phyloP scores from a whole-genome alignment of 352 stramenopile genomes.

The Globisporangium paddicum region DNA sequence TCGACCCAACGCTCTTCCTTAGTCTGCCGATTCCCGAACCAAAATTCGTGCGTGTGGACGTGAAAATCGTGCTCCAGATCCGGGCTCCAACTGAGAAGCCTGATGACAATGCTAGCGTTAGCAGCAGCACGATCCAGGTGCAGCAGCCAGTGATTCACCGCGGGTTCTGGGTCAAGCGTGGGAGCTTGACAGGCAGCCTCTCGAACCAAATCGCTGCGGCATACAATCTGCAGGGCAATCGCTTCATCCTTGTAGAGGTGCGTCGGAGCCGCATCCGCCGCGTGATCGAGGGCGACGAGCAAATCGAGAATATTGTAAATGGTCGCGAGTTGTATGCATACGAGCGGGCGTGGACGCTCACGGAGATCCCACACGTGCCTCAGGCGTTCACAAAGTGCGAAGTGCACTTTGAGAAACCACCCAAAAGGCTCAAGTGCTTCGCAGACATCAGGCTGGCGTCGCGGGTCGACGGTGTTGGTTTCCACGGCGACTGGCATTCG shows the following conservation, averaged over 20 bases:
- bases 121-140: not conserved
- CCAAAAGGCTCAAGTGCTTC: constrained; percentile 21
- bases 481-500: constrained; percentile 52
- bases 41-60: constrained; percentile 60
- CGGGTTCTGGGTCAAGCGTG: constrained; percentile 58
- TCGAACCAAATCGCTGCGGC: constrained; percentile 42
- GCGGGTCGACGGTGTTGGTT: constrained; percentile 51
- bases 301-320: constrained; percentile 41
- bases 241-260: constrained; percentile 67
- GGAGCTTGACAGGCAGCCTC: constrained; percentile 33
- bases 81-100: not conserved
- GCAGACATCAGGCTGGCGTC: constrained; percentile 45
- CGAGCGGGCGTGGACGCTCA: constrained; percentile 61
- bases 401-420: constrained; percentile 8
- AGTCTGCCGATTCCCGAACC: constrained; percentile 92
- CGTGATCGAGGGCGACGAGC: constrained; percentile 57
- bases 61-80: constrained; percentile 53
- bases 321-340: constrained; percentile 48
- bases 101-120: not conserved
- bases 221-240: constrained; percentile 33
- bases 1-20: constrained; percentile 96
- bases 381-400: constrained; percentile 14
- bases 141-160: constrained; percentile 15
- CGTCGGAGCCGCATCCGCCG: constrained; percentile 68
- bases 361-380: constrained; percentile 49